phyloP scores from a whole-genome alignment of 1,284 basidiomycete genomes.

The Ustilago loliicola region DNA sequence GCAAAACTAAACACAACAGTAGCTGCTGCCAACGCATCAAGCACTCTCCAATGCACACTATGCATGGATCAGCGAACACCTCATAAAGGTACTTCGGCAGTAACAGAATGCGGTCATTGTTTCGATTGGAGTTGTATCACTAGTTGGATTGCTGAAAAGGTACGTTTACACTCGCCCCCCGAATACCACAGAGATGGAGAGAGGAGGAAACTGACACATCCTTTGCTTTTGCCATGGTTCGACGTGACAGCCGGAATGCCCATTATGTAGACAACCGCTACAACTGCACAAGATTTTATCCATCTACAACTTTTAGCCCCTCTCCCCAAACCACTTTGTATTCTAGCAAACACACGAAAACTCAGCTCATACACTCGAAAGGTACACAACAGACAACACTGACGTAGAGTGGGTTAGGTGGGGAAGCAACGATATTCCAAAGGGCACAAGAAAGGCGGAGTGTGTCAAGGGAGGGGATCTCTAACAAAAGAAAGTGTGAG shows the following conservation, averaged over 20 bases:
- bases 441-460: slow-evolving; percentile 3
- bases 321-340: not conserved
- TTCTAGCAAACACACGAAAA: not conserved
- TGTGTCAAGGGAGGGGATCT: not conserved
- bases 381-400: not conserved
- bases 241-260: slow-evolving; percentile 58
- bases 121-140: slow-evolving; percentile 95
- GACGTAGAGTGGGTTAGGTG: not conserved
- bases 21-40: slow-evolving; percentile 22
- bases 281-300: slow-evolving; percentile 44
- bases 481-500: slow-evolving; percentile 17
- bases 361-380: too few species aligned
- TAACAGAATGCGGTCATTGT: slow-evolving; percentile 92
- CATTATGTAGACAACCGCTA: slow-evolving; percentile 53
- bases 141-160: slow-evolving; percentile 88
- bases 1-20: slow-evolving; percentile 43
- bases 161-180: not conserved
- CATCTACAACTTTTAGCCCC: slow-evolving; percentile 57
- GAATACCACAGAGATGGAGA: not conserved
- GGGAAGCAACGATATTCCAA: slow-evolving; percentile 10
- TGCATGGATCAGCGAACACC: slow-evolving; percentile 67
- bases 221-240: too few species aligned
- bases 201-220: too few species aligned
- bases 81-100: slow-evolving; percentile 75
- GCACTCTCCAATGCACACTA: slow-evolving; percentile 68